phyloP scores from a whole-genome alignment of 345 rosid genomes.

The Brassica nigra region DNA sequence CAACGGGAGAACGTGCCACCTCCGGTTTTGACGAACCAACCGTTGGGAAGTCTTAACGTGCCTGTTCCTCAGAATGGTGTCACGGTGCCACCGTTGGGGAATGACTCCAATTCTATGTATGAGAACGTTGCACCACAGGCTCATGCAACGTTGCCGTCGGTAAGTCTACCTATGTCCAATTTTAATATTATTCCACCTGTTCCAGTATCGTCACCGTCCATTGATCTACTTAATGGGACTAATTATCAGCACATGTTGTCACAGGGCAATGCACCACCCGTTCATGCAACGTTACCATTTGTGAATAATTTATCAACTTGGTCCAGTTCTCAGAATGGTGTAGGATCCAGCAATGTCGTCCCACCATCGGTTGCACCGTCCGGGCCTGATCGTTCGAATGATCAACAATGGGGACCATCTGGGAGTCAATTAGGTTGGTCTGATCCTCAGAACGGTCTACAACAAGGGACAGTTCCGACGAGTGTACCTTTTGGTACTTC shows the following conservation, averaged over 20 bases:
- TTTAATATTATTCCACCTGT: background rate
- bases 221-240: too few species aligned
- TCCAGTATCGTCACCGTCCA: background rate
- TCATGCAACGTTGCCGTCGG: background rate
- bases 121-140: too few species aligned
- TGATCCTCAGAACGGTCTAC: background rate
- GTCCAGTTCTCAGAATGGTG: conserved; percentile 35
- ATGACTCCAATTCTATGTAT: too few species aligned
- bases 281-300: conserved; percentile 8
- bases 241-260: too few species aligned
- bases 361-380: background rate
- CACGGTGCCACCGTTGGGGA: background rate
- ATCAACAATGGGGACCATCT: background rate
- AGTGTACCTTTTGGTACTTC: conserved; percentile 48
- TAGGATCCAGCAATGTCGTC: background rate
- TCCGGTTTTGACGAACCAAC: background rate
- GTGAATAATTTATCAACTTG: conserved; percentile 42
- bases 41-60: conserved; percentile 58
- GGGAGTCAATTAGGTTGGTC: background rate
- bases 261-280: background rate
- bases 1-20: background rate
- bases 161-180: too few species aligned
- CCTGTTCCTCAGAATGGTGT: conserved; percentile 46
- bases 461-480: conserved; percentile 41
- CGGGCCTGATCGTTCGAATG: background rate